Evolutionary conservation across 2,329 filamentous ascomycete species (phyloP).

Genomic region (Penicillium sp.): DNA sequence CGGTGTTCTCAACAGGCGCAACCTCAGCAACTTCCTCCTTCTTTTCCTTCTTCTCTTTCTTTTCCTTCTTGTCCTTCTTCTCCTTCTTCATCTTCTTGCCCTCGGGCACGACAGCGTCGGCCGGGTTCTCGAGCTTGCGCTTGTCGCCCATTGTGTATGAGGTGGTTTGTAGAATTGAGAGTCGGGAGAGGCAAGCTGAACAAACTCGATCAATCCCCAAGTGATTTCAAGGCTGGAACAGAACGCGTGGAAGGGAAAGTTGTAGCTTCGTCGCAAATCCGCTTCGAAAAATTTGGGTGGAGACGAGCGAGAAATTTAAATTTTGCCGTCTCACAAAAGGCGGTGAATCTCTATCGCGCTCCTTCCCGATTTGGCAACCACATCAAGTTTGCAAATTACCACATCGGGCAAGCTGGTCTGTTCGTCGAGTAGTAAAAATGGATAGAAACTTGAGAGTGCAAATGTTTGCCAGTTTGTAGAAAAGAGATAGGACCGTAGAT

Average conservation of each 20-base stretch:
- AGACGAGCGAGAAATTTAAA: constrained; percentile 32
- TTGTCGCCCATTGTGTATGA: constrained; percentile 40
- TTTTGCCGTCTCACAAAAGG: constrained; percentile 32
- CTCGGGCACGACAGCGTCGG: constrained; percentile 30
- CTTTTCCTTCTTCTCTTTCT: constrained; percentile 31
- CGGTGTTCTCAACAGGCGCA: constrained; percentile 10
- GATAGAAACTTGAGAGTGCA: too few relatives aligned
- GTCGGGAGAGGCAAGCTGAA: too few relatives aligned
- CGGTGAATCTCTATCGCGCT: constrained; percentile 25
- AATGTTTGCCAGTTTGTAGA: too few relatives aligned
- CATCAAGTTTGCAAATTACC: too few relatives aligned
- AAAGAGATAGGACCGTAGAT: too few relatives aligned
- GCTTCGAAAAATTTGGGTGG: constrained; percentile 31
- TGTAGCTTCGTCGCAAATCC: constrained; percentile 1
- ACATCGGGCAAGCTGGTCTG: not conserved
- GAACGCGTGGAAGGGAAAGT: not conserved
- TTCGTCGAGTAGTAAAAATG: too few relatives aligned
- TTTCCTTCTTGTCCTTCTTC: constrained; percentile 29
- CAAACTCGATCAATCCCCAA: not conserved
- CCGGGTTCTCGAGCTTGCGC: constrained; percentile 41
- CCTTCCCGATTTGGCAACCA: constrained; percentile 7
- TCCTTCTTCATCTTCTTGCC: constrained; percentile 41
- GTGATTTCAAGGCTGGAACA: not conserved
- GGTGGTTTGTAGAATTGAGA: not conserved
- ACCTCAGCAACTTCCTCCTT: constrained; percentile 24